phyloP scores from a whole-genome alignment of 2,329 filamentous ascomycete species.

The Helotiales sp. region DNA sequence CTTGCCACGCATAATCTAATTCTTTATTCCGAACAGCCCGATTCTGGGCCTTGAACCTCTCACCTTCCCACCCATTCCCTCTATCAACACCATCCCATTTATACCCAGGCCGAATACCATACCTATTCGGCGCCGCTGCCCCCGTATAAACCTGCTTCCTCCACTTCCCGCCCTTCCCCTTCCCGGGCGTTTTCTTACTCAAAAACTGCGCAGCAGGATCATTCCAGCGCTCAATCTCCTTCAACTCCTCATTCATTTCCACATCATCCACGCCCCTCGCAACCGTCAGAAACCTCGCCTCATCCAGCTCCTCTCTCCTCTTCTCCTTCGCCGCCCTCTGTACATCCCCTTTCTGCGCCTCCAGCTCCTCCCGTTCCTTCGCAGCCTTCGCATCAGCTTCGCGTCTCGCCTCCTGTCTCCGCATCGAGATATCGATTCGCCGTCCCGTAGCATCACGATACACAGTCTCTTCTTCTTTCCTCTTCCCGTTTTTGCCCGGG shows the following conservation, averaged over 20 bases:
- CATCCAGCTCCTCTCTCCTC: constrained; percentile 71
- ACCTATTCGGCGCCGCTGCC: constrained; percentile 84
- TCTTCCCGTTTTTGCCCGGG: constrained; percentile 47
- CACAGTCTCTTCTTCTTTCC: constrained; percentile 76
- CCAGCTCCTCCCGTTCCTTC: constrained; percentile 68
- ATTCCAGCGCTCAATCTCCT: constrained; percentile 81
- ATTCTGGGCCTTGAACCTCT: constrained; percentile 90
- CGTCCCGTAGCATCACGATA: constrained; percentile 94
- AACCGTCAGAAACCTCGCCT: constrained; percentile 82
- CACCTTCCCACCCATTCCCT: constrained; percentile 88
- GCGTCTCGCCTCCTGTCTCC: constrained; percentile 81
- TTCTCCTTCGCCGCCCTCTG: constrained; percentile 72
- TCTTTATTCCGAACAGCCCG: constrained; percentile 75
- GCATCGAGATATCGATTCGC: constrained; percentile 92
- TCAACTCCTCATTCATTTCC: constrained; percentile 83
- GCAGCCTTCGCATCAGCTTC: constrained; percentile 73
- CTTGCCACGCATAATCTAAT: constrained; percentile 92
- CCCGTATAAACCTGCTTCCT: constrained; percentile 68
- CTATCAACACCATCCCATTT: constrained; percentile 97
- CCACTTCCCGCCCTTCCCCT: constrained; percentile 29
- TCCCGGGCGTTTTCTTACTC: constrained; percentile 46
- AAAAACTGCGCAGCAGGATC: constrained; percentile 89
- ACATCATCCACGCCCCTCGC: constrained; percentile 83
- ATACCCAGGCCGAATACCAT: constrained; percentile 90
- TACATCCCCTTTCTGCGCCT: constrained; percentile 82